Conservation (phyloP, 495 filamentous ascomycete species). For the Daldinia caldariorum region DNA sequence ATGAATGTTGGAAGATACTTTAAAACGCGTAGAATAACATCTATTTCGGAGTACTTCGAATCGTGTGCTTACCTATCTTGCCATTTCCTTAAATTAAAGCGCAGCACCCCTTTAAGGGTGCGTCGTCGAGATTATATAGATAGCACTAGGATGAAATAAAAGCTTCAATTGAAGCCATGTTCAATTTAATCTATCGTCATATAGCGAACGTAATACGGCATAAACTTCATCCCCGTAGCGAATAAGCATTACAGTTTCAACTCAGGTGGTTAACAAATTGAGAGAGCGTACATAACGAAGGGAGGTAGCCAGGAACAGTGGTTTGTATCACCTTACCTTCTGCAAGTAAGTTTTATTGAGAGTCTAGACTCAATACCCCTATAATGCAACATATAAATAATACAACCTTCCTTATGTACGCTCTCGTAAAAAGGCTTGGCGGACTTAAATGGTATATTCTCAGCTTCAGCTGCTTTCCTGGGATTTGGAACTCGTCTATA, state of each 20-base stretch:
- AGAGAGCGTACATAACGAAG: neutral
- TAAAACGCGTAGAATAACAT: too few species aligned
- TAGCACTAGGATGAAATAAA: too few species aligned
- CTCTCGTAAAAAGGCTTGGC: conserved; percentile 41
- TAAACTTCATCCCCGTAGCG: neutral
- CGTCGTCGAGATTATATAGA: too few species aligned
- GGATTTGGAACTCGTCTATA: neutral
- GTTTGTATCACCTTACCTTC: neutral
- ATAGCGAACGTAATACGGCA: neutral
- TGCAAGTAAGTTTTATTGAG: conserved; percentile 25
- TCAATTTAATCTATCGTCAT: neutral
- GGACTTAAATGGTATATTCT: neutral
- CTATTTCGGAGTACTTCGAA: too few species aligned
- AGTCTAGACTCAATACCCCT: conserved; percentile 26
- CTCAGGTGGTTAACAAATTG: conserved; percentile 5
- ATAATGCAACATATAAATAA: conserved; percentile 1
- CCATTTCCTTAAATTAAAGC: too few species aligned
- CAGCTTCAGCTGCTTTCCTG: conserved; percentile 13
- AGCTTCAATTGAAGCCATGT: neutral
- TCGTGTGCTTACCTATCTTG: too few species aligned
- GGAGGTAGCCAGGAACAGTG: neutral
- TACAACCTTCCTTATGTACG: conserved; percentile 27
- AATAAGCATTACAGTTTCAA: neutral
- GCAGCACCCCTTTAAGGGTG: too few species aligned
- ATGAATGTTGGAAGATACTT: too few species aligned